phyloP scores from a whole-genome alignment of 1,284 basidiomycete species.

The Omphalotus olearius region DNA sequence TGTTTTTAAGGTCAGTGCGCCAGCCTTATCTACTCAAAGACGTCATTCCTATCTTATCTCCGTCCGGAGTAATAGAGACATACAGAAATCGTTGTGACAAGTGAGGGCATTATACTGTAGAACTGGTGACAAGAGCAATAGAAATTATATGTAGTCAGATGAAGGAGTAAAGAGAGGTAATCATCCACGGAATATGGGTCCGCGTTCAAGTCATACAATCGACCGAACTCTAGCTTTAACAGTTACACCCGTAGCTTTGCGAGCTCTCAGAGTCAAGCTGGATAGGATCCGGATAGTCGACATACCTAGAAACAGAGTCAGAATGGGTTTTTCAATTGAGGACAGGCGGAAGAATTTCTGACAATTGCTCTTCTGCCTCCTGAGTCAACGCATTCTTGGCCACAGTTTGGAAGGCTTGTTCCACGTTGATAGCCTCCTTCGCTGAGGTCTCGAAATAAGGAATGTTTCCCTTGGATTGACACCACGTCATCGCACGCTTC shows the following conservation, averaged over 20 bases:
- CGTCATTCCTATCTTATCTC: neutral
- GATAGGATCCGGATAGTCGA: constrained; percentile 99
- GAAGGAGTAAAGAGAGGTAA: constrained; percentile 4
- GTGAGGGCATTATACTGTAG: constrained; percentile 20
- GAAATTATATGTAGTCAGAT: constrained; percentile 14
- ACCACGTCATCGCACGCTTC: constrained; percentile 99
- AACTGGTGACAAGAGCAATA: constrained; percentile 1
- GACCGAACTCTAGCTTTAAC: constrained; percentile 41
- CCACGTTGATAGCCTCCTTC: constrained; percentile 99
- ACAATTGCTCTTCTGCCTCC: constrained; percentile 96
- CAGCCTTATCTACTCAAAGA: neutral
- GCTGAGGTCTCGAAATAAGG: constrained; percentile 99
- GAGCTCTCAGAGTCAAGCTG: constrained; percentile 92
- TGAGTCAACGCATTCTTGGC: constrained; percentile 98
- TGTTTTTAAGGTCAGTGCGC: neutral
- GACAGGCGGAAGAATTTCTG: constrained; percentile 29
- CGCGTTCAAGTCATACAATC: constrained; percentile 1
- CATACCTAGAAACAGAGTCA: constrained; percentile 59
- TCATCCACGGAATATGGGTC: constrained; percentile 5
- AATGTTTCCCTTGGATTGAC: constrained; percentile 98
- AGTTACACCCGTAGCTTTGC: constrained; percentile 92
- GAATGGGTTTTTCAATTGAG: constrained; percentile 16
- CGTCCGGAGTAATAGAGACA: neutral
- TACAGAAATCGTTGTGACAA: constrained; percentile 7
- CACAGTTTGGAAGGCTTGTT: constrained; percentile 99